Base-by-base conservation (phyloP, 1,139 yeast genomes). In the Lodderomyces margitis region DNA sequence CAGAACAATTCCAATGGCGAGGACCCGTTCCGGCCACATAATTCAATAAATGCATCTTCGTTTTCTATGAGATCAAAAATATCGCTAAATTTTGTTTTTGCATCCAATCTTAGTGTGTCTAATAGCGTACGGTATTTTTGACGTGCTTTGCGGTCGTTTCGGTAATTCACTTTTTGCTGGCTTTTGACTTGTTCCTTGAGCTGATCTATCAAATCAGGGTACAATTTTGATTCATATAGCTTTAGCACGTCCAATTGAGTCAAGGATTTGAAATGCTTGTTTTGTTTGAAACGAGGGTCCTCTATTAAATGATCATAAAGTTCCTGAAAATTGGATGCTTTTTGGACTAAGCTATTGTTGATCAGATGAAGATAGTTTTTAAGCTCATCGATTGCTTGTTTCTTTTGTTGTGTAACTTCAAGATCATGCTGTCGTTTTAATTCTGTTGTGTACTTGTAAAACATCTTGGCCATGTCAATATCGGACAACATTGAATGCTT, bases 1-100 rank as follows among this genome's bases (percentile, higher is more conserved):
- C 88, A 78, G 54, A 86, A 87, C 35, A 87, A 62, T 46, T 89
- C 96, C 28, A 84, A 57, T 0, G 96, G 86, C 1, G 81, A 73
- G 0, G 97, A 88, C 0, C 97, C 97, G 34, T 79, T 72, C 45
- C 91, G 74, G 0, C 95, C 96, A 46, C 89, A 74, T 34, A 88
- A 53, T 17, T 75, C 80, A 12, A 75, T 57, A 54, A 84, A 88
- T 14, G 80, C 66, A 40, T 68, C 72, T 45, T 84, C 84, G 21
- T 76, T 74, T 49, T 79, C 80, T 1, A 89, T 54, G 3, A 58
- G 45, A 0, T 76, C 68, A 30, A 78, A 68, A 5, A 87, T 56
- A 20, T 81, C 81, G 42, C 62, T 64, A 82, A 94, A 88, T 42
- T 62, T 68, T 1, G 87, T 70, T 41, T 73, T 75, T 2, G 85